Evolutionary conservation across 139 green algal species (phyloP).

Genomic region (Chlorella vulgaris): DNA sequence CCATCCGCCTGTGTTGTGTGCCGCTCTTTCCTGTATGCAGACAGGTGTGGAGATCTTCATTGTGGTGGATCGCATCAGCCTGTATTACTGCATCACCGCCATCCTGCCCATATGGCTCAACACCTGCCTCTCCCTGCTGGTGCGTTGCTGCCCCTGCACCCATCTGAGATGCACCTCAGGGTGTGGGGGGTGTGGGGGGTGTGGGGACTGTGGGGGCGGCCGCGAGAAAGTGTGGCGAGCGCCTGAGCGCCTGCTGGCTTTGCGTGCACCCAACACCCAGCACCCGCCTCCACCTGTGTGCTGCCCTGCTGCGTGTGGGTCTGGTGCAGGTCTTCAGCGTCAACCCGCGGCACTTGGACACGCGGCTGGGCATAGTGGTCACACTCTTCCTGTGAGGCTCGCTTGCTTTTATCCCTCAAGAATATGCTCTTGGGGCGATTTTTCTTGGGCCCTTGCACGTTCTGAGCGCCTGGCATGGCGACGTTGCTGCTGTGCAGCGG

Average conservation of each 20-base stretch:
- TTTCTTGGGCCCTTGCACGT: no score
- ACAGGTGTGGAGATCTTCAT: slow-evolving; percentile 7
- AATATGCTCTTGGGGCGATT: no score
- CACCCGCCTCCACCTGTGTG: no score
- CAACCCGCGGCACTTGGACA: slow-evolving; percentile 33
- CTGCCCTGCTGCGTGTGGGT: no score
- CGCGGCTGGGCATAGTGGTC: slow-evolving; percentile 40
- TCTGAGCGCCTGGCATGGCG: not conserved
- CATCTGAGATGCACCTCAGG: no score
- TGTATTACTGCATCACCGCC: slow-evolving; percentile 38
- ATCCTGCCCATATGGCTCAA: slow-evolving; percentile 43
- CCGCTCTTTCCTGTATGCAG: not conserved
- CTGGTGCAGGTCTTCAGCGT: slow-evolving; percentile 27
- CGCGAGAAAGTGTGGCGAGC: no score
- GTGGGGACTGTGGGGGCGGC: no score
- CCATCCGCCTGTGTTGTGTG: not conserved
- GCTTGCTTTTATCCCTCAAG: no score
- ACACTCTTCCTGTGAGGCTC: slow-evolving; percentile 43
- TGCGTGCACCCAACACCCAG: no score
- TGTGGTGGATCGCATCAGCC: not conserved
- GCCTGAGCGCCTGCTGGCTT: no score
- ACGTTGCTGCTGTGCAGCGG: not conserved
- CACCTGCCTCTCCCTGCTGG: slow-evolving; percentile 32
- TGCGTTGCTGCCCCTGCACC: slow-evolving; percentile 7
- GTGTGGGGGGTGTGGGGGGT: no score